phyloP scores from a whole-genome alignment of 352 stramenopile species.

The Pythium aquatile region DNA sequence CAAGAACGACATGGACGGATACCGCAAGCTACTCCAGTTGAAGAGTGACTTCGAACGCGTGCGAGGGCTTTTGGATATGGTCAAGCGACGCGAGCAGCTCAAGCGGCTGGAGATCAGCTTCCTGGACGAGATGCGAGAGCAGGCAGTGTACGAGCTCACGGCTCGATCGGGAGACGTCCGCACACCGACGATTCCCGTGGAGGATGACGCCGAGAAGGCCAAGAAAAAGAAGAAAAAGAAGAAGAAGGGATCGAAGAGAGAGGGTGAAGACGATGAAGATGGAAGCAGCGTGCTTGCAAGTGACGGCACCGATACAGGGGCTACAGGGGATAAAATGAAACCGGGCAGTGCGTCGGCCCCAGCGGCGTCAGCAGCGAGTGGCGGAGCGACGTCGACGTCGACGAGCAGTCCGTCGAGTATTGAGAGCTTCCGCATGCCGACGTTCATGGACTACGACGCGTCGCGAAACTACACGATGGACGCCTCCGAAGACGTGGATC shows the following conservation, averaged over 20 bases:
- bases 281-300: not conserved
- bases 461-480: conserved; percentile 60
- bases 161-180: conserved; percentile 39
- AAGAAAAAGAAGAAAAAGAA: conserved; percentile 79
- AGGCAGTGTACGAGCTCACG: conserved; percentile 65
- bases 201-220: conserved; percentile 51
- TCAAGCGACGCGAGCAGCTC: conserved; percentile 84
- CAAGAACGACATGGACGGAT: conserved; percentile 96
- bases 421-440: conserved; percentile 23
- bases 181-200: conserved; percentile 50
- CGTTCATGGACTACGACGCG: conserved; percentile 81
- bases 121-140: conserved; percentile 67
- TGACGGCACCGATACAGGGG: not conserved
- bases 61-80: conserved; percentile 76
- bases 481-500: conserved; percentile 29
- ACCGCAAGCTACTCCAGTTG: conserved; percentile 93
- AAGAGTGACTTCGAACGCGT: conserved; percentile 92
- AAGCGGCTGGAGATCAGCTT: conserved; percentile 82
- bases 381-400: not conserved
- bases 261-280: conserved; percentile 36
- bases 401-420: conserved; percentile 18
- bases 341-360: not conserved
- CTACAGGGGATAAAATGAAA: conserved; percentile 12
- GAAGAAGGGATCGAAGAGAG: conserved; percentile 31
- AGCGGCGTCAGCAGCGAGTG: not conserved